Base-by-base conservation (phyloP, 1,139 yeast genomes). In the Debaryomyces nepalensis region DNA sequence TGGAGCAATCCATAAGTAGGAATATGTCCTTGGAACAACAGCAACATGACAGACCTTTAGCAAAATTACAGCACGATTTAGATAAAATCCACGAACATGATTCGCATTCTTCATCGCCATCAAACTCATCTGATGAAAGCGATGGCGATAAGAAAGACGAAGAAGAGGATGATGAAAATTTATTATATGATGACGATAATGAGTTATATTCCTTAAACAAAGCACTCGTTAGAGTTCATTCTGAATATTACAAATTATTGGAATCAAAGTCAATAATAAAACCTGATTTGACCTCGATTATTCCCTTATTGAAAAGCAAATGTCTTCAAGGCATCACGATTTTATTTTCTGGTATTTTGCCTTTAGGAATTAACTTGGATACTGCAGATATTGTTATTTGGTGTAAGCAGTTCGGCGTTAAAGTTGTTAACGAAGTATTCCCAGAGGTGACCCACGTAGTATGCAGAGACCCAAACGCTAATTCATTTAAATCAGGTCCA, bases 371-470 rank as follows among this genome's bases (percentile, higher is more conserved):
- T 5, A 78, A 82, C 45, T 67, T 87, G 14, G 84, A 85, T 42
- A 66, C 75, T 37, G 87, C 88, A 2, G 97, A 89, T 59, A 87
- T 93, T 39, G 97, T 91, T 1, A 81, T 84, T 20, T 91, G 98
- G 97, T 87, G 93, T 12, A 79, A 81, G 43, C 88, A 91, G 46
- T 93, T 93, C 72, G 99, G 99, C 0, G 98, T 96, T 0, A 74
- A 73, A 5, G 91, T 93, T 7, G 87, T 87, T 0, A 75, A 83
- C 14, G 91, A 88, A 47, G 84, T 87, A 19, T 75, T 78, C 39
- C 81, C 82, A 12, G 72, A 79, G 3, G 93, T 95, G 2, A 95
- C 99, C 0, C 99, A 93, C 63, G 88, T 95, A 4, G 82, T 93
- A 19, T 89, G 97, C 35, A 61, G 77, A 29, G 86, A 84, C 46